Evolutionary conservation across 495 filamentous ascomycete genomes (phyloP).

Genomic region (Geoglossum glabrum): DNA sequence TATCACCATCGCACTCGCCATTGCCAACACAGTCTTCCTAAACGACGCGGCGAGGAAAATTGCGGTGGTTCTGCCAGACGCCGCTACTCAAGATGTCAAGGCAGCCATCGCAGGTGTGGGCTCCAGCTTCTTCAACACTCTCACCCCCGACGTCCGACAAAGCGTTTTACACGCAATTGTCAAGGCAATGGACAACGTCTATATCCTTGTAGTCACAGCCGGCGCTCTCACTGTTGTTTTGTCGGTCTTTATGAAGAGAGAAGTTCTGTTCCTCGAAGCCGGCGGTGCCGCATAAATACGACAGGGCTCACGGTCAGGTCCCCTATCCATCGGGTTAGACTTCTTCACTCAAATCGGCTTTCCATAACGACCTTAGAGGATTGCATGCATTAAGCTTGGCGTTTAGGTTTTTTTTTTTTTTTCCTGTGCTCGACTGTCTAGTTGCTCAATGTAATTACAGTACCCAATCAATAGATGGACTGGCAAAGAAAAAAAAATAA

Average conservation of each 20-base stretch:
- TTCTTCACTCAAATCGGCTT: too few species aligned
- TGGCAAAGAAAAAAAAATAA: too few species aligned
- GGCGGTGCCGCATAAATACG: slow-evolving; percentile 1
- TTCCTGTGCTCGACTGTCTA: too few species aligned
- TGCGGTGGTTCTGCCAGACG: slow-evolving; percentile 18
- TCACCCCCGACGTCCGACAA: slow-evolving; percentile 17
- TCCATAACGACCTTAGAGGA: too few species aligned
- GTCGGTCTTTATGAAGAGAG: slow-evolving; percentile 33
- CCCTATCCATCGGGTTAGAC: too few species aligned
- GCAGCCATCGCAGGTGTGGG: slow-evolving; percentile 28
- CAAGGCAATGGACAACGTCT: slow-evolving; percentile 28
- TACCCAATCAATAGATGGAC: too few species aligned
- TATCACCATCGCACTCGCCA: slow-evolving; percentile 31
- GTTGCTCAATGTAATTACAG: too few species aligned
- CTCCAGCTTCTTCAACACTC: slow-evolving; percentile 19
- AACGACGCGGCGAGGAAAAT: slow-evolving; percentile 21
- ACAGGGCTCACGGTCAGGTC: too few species aligned
- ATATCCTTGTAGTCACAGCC: slow-evolving; percentile 27
- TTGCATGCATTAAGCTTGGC: too few species aligned
- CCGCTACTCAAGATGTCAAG: slow-evolving; percentile 20
- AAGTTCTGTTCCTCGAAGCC: slow-evolving; percentile 25
- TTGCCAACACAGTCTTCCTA: slow-evolving; percentile 36
- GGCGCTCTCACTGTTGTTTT: slow-evolving; percentile 26
- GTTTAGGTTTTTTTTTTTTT: too few species aligned
- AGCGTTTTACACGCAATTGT: slow-evolving; percentile 30